phyloP scores from a whole-genome alignment of 2,329 filamentous ascomycete species.

The Sarocladium kiliense region DNA sequence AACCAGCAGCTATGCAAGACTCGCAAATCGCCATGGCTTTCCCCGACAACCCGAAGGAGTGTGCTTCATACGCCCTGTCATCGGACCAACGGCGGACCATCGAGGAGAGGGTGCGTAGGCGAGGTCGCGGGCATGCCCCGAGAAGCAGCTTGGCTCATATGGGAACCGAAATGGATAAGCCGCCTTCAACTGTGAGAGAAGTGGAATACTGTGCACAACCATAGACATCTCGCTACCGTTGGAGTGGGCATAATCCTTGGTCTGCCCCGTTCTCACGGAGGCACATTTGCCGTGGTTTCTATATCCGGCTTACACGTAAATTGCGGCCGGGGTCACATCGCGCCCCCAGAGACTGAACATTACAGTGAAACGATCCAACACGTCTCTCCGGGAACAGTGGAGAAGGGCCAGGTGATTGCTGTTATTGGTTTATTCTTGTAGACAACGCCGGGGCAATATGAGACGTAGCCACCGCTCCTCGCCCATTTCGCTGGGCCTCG shows the following conservation, averaged over 20 bases:
- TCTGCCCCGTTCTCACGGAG: neutral
- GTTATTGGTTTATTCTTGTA: neutral
- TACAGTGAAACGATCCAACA: neutral
- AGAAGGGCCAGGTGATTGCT: neutral
- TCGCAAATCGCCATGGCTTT: neutral
- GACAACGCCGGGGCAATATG: neutral
- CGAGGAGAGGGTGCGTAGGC: neutral
- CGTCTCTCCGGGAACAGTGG: neutral
- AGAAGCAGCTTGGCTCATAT: neutral
- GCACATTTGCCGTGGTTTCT: constrained; percentile 6
- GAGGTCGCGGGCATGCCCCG: neutral
- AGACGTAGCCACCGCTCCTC: neutral
- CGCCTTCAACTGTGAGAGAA: no score
- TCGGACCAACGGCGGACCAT: neutral
- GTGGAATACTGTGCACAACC: no score
- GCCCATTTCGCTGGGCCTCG: neutral
- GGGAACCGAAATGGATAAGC: neutral
- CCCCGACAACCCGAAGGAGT: neutral
- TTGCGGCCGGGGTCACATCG: constrained; percentile 5
- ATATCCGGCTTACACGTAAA: constrained; percentile 6
- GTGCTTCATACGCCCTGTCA: neutral
- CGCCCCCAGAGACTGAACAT: neutral
- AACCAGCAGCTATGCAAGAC: neutral
- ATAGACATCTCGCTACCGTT: no score
- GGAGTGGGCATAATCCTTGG: neutral